phyloP scores from a whole-genome alignment of 306 rosid genomes.

The Hippophae rhamnoides region DNA sequence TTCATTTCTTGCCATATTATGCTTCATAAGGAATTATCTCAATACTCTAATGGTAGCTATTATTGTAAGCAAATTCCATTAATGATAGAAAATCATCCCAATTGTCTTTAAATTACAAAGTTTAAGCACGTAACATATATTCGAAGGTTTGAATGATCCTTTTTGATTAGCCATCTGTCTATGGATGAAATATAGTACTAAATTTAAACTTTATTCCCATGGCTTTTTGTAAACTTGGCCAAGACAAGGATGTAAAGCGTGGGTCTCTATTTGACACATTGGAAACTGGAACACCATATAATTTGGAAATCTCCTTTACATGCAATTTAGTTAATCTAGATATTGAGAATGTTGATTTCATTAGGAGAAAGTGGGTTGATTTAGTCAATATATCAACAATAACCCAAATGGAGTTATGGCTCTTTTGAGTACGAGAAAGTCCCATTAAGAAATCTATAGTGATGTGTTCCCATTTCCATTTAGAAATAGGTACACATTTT shows the following conservation, averaged over 20 bases:
- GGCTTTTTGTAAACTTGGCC: not conserved
- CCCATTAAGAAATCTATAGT: no score
- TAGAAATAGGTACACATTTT: no score
- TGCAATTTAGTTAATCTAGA: no score
- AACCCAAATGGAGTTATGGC: not conserved
- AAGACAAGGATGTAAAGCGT: not conserved
- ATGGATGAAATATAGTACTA: not conserved
- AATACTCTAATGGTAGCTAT: not conserved
- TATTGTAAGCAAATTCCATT: not conserved
- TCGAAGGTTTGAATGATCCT: not conserved
- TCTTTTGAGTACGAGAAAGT: no score
- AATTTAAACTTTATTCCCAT: not conserved
- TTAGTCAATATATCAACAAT: not conserved
- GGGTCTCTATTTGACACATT: not conserved
- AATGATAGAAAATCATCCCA: not conserved
- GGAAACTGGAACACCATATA: not conserved
- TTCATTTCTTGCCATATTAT: not conserved
- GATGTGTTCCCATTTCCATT: no score
- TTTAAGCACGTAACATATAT: not conserved
- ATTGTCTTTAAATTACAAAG: not conserved
- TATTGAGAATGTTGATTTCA: not conserved
- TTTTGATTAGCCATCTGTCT: not conserved
- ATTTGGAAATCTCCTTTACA: no score
- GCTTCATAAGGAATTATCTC: not conserved
- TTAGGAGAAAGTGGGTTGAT: not conserved